phyloP scores from a whole-genome alignment of 768 basidiomycete genomes.

The Heimioporus sp. region DNA sequence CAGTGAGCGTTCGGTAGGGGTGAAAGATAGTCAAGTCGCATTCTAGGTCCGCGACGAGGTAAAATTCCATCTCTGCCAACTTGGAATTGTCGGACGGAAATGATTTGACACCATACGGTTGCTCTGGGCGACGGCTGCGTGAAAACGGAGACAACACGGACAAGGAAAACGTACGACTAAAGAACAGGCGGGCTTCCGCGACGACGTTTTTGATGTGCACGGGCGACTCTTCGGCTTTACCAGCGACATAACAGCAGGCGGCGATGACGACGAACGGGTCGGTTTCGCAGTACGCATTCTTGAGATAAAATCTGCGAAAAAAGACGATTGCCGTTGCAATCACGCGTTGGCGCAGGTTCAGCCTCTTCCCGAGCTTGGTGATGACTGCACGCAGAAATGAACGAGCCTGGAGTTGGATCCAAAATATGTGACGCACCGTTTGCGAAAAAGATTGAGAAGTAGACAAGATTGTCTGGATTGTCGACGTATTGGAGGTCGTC shows the following conservation, averaged over 20 bases:
- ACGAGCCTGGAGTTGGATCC: neutral
- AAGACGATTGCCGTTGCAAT: constrained; percentile 94
- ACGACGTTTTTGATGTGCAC: constrained; percentile 93
- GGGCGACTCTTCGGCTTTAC: constrained; percentile 96
- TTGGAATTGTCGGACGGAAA: constrained; percentile 89
- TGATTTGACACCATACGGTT: constrained; percentile 70
- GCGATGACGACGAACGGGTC: constrained; percentile 92
- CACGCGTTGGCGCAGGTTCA: constrained; percentile 82
- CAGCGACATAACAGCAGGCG: constrained; percentile 93
- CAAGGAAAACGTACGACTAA: constrained; percentile 54
- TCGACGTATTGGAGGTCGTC: constrained; percentile 80
- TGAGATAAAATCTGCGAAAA: constrained; percentile 95
- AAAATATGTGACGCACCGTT: constrained; percentile 49
- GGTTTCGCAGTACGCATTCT: constrained; percentile 93
- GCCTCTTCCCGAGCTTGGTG: constrained; percentile 81
- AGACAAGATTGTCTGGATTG: constrained; percentile 72
- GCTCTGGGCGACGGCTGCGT: constrained; percentile 35
- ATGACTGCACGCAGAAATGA: constrained; percentile 53
- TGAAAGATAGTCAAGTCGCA: constrained; percentile 94
- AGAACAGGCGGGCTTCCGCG: constrained; percentile 74
- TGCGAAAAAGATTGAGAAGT: constrained; percentile 86
- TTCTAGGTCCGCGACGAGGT: constrained; percentile 93
- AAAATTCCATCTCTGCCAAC: constrained; percentile 99
- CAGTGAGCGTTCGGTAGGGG: constrained; percentile 86
- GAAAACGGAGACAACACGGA: neutral